A percentile compares a stretch with the other conserved stretches of the same genome.
Conservation (phyloP, 202 grass and related monocot species). For the Dendrocalamus latiflorus region DNA sequence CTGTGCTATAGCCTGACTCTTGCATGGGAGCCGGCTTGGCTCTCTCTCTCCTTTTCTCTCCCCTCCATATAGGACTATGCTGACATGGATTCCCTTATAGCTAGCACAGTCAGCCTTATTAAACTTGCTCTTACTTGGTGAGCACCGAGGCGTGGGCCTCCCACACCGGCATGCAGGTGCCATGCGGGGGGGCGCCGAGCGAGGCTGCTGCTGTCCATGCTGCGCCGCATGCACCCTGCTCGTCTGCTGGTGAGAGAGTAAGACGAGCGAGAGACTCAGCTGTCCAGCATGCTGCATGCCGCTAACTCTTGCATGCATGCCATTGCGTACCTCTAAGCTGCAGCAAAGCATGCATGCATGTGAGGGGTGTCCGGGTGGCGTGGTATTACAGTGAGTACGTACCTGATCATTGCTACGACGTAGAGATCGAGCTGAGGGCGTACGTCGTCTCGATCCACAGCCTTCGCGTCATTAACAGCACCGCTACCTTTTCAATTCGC, state of each 20-base stretch:
- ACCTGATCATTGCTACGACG: background rate
- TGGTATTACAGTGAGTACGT: background rate
- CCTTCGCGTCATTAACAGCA: background rate
- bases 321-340: background rate
- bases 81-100: no score
- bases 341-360: background rate
- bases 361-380: background rate
- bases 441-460: background rate
- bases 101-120: no score
- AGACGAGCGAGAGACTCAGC: background rate
- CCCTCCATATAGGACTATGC: no score
- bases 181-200: constrained; percentile 8
- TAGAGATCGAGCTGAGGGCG: background rate
- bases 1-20: no score
- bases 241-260: background rate
- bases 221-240: background rate
- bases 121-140: constrained; percentile 7
- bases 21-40: no score
- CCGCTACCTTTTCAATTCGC: background rate
- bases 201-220: background rate
- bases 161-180: background rate
- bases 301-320: background rate
- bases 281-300: background rate
- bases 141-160: background rate
- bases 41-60: no score